A percentile compares a stretch with the other conserved stretches of the same genome.
Conservation (phyloP, 2,329 filamentous ascomycete species). For the Colletotrichum sp. region DNA sequence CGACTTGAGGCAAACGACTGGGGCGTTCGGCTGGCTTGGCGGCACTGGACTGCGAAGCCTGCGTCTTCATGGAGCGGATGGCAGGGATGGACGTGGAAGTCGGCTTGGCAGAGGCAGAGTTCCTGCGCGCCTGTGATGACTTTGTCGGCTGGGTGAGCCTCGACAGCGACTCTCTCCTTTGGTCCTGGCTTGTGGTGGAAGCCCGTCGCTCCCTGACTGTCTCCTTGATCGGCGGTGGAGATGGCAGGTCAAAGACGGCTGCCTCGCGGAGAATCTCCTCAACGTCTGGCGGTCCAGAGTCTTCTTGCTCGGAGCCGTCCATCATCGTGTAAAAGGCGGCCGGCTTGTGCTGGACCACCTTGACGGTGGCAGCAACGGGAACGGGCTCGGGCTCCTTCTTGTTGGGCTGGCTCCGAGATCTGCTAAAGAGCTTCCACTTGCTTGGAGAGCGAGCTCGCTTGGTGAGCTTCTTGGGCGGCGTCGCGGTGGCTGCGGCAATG, state of each 20-base stretch:
- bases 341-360: constrained; percentile 53
- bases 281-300: constrained; percentile 44
- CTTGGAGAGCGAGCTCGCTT: constrained; percentile 61
- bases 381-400: constrained; percentile 43
- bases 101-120: constrained; percentile 5
- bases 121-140: constrained; percentile 18
- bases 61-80: constrained; percentile 17
- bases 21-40: constrained; percentile 38
- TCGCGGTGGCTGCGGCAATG: constrained; percentile 28
- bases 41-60: background rate
- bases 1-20: constrained; percentile 79
- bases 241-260: constrained; percentile 35
- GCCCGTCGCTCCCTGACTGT: constrained; percentile 7
- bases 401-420: constrained; percentile 51
- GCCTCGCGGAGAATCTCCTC: constrained; percentile 57
- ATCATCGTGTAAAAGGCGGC: constrained; percentile 67
- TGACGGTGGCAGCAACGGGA: constrained; percentile 53
- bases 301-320: constrained; percentile 62
- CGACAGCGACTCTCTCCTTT: constrained; percentile 8
- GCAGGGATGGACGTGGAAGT: constrained; percentile 15
- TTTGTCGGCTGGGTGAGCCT: constrained; percentile 10
- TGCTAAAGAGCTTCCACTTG: constrained; percentile 69
- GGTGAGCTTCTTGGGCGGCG: constrained; percentile 56
- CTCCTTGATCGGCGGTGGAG: background rate
- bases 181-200: constrained; percentile 11